Conservation (phyloP, 352 stramenopile species). For the Ochromonadaceae sp. region DNA sequence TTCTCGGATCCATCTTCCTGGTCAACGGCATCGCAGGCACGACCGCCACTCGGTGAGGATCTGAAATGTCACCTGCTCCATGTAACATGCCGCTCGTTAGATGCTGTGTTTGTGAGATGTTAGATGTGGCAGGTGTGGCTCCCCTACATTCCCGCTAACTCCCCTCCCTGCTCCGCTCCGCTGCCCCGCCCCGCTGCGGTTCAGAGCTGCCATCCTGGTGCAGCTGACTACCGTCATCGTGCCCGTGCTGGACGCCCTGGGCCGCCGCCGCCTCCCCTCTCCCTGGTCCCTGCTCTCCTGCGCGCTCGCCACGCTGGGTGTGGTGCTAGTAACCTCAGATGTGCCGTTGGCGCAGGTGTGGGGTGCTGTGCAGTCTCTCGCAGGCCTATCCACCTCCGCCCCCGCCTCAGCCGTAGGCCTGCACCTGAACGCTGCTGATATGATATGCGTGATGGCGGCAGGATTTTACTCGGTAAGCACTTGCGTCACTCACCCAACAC, state of each 20-base stretch:
- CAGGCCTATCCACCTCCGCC: slow-evolving; percentile 4
- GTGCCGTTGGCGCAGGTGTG: slow-evolving; percentile 14
- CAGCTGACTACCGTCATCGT: slow-evolving; percentile 27
- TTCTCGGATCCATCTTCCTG: slow-evolving; percentile 26
- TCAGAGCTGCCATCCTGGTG: slow-evolving; percentile 26
- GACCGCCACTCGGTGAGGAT: too few relatives aligned
- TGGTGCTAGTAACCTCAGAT: slow-evolving; percentile 23
- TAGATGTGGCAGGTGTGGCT: too few relatives aligned
- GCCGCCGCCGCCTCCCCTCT: not conserved
- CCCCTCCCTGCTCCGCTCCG: too few relatives aligned
- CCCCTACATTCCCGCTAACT: too few relatives aligned
- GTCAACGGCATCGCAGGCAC: too few relatives aligned
- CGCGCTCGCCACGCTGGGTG: slow-evolving; percentile 20
- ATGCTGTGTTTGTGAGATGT: too few relatives aligned
- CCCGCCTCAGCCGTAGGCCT: not conserved
- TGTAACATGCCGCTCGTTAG: too few relatives aligned
- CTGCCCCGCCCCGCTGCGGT: too few relatives aligned
- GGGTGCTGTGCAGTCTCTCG: slow-evolving; percentile 5
- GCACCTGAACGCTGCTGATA: not conserved
- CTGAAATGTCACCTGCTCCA: too few relatives aligned
- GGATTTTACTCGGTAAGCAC: too few relatives aligned
- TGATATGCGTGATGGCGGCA: not conserved
- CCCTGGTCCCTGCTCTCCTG: slow-evolving; percentile 16
- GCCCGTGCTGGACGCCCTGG: slow-evolving; percentile 22
- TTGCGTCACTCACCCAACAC: too few relatives aligned